Base-by-base conservation (phyloP, 805 yeast genomes). In the Komagataella mondaviorum region DNA sequence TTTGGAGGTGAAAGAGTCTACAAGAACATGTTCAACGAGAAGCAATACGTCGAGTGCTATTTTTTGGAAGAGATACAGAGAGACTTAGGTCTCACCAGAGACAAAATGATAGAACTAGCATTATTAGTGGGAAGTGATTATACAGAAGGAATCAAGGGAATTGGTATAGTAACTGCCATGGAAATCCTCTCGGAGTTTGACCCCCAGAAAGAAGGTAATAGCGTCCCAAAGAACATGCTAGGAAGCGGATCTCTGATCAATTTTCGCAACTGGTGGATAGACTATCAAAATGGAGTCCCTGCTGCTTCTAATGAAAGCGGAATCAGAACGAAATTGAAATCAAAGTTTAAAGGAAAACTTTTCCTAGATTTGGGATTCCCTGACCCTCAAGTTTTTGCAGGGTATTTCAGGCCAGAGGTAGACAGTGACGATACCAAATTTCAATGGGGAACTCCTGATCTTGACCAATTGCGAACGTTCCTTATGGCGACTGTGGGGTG, bases 91-190 rank as follows among this genome's bases (percentile, higher is more conserved):
- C 70, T 93, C 16, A 72, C 69, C 50, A 77, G 88, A 52, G 60
- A 68, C 1, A 77, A 76, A 52, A 66, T 93, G 63, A 88, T 93
- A 24, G 88, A 86, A 47, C 66, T 93, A 54, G 99, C 97, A 0
- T 73, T 82, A 48, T 65, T 93, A 23, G 67, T 93, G 18, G 99
- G 99, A 0, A 88, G 96, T 64, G 99, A 93, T 67, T 93, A 93
- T 63, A 90, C 99, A 0, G 87, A 83, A 51, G 99, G 99, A 0
- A 67, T 93, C 43, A 83, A 86, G 53, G 96, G 98, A 2, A 76
- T 93, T 54, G 99, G 99, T 1, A 96, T 96, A 0, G 98, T 93
- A 1, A 75, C 83, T 17, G 93, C 96, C 0, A 79, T 88, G 79
- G 97, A 93, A 63, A 77, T 93, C 17, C 59, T 93, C 43, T 96